Percentiles rank a stretch among this genome's conserved stretches.
Conservation (phyloP, 1,284 basidiomycete genomes). For the Heterobasidion occidentale region DNA sequence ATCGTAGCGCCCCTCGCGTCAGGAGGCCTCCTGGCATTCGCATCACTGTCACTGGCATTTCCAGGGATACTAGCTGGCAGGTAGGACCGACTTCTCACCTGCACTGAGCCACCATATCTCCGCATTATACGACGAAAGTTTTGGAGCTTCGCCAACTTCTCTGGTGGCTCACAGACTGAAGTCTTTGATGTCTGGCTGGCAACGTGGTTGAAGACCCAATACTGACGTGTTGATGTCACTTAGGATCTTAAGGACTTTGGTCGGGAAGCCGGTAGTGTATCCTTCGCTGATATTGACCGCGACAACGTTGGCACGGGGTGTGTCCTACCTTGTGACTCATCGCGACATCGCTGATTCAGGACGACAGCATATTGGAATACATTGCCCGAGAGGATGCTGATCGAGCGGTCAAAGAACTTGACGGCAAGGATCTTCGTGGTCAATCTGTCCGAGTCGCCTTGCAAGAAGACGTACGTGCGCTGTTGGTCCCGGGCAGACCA, state of each 20-base stretch:
- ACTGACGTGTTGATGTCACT: conserved; percentile 14
- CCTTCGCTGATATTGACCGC: conserved; percentile 89
- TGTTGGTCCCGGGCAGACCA: neutral
- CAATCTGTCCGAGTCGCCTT: conserved; percentile 66
- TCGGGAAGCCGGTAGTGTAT: conserved; percentile 84
- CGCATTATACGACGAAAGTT: no score
- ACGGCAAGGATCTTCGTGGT: conserved; percentile 78
- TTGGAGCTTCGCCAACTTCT: no score
- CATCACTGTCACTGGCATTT: conserved; percentile 79
- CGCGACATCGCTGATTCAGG: conserved; percentile 1
- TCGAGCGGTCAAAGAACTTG: conserved; percentile 80
- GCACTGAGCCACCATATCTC: no score
- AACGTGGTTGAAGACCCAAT: neutral
- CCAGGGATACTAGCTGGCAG: conserved; percentile 95
- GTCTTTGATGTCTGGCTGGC: no score
- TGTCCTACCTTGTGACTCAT: conserved; percentile 17
- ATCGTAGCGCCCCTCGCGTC: conserved; percentile 43
- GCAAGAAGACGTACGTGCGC: conserved; percentile 51
- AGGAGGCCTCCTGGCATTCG: conserved; percentile 78
- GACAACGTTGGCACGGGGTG: conserved; percentile 82
- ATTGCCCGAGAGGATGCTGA: conserved; percentile 83
- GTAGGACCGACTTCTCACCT: conserved; percentile 36
- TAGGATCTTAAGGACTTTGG: conserved; percentile 97
- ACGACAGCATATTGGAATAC: conserved; percentile 79
- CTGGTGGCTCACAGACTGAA: no score